Conservation (phyloP, 1,139 yeast genomes). For the Kodamaea anthophila region DNA sequence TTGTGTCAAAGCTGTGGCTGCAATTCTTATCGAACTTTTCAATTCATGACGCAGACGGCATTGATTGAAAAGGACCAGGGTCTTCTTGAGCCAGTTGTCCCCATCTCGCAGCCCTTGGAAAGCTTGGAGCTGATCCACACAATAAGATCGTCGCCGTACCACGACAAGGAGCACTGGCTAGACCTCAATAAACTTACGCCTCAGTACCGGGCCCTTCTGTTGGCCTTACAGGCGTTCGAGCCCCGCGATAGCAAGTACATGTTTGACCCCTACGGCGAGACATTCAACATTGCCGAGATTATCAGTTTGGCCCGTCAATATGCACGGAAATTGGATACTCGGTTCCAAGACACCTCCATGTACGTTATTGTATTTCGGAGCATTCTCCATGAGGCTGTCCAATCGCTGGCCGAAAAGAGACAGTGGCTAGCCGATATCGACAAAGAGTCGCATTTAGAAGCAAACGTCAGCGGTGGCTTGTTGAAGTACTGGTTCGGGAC, state of each 20-base stretch:
- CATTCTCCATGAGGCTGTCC: conserved; percentile 19
- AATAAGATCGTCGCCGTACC: conserved; percentile 25
- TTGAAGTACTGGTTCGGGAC: conserved; percentile 30
- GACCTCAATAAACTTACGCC: conserved; percentile 14
- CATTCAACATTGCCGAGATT: conserved; percentile 20
- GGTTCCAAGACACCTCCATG: conserved; percentile 14
- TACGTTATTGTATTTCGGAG: conserved; percentile 28
- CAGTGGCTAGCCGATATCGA: conserved; percentile 19
- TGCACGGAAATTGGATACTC: conserved; percentile 9
- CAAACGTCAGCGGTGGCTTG: conserved; percentile 25
- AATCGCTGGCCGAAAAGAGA: conserved; percentile 17
- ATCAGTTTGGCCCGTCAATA: conserved; percentile 13
- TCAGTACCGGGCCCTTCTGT: conserved; percentile 17
- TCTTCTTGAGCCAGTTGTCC: conserved; percentile 11
- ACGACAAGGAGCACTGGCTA: conserved; percentile 19
- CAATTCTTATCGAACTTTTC: not conserved
- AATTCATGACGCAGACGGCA: conserved; percentile 10
- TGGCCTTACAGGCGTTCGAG: conserved; percentile 23
- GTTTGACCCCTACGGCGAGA: conserved; percentile 14
- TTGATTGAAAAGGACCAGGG: conserved; percentile 10
- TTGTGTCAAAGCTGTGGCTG: too few species aligned
- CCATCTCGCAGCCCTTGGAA: conserved; percentile 9
- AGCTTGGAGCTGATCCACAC: conserved; percentile 4
- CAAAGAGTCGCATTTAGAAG: conserved; percentile 24
- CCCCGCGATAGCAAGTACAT: conserved; percentile 16